Conservation (phyloP, 2,329 filamentous ascomycete species). For the Cladobotryum protrusum region DNA sequence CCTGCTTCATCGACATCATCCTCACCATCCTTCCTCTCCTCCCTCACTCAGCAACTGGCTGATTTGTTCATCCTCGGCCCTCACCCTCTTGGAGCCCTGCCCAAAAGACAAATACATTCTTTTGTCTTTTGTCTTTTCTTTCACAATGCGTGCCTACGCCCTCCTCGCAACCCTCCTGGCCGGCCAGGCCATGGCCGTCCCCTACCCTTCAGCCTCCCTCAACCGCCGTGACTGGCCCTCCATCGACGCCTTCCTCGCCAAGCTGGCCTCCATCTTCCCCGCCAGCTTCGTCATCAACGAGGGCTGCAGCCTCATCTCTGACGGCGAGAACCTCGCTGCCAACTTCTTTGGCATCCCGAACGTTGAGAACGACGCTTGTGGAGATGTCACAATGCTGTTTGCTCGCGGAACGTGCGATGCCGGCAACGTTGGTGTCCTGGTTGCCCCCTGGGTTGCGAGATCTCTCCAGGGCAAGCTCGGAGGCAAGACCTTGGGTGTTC, state of each 20-base stretch:
- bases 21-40: neutral
- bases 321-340: constrained; percentile 13
- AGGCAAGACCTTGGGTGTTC: constrained; percentile 16
- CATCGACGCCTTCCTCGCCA: constrained; percentile 11
- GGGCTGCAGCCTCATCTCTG: constrained; percentile 12
- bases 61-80: too few relatives aligned
- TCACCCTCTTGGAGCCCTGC: neutral
- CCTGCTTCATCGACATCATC: neutral
- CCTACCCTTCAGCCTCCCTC: neutral
- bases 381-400: constrained; percentile 24
- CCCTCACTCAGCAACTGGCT: neutral
- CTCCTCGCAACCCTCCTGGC: constrained; percentile 7
- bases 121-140: neutral
- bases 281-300: constrained; percentile 10
- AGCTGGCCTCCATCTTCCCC: constrained; percentile 13
- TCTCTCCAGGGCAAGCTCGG: constrained; percentile 15
- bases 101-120: neutral
- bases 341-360: constrained; percentile 13
- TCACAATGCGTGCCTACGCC: constrained; percentile 4
- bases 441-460: constrained; percentile 22
- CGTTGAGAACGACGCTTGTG: constrained; percentile 15
- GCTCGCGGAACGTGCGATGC: constrained; percentile 25
- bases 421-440: constrained; percentile 24
- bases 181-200: constrained; percentile 9
- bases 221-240: constrained; percentile 5